A percentile compares a stretch with the other conserved stretches of the same genome.
phyloP scores from a whole-genome alignment of 1,284 basidiomycete genomes.

The Coriolopsis trogii region DNA sequence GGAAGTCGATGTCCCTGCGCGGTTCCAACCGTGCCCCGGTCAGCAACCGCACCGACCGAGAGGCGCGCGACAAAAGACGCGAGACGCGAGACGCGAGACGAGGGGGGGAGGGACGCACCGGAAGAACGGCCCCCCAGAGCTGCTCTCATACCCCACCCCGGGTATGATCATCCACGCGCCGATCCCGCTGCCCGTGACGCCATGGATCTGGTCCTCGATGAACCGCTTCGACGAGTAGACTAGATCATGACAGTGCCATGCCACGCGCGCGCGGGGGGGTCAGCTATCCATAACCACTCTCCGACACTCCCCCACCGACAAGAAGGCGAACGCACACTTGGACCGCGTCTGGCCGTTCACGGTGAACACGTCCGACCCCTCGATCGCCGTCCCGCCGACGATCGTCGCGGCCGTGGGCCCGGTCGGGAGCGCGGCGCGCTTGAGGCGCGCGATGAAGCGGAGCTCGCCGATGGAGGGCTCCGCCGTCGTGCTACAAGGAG shows the following conservation, averaged over 20 bases:
- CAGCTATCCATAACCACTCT: too few species aligned
- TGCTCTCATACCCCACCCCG: constrained; percentile 42
- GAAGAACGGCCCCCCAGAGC: constrained; percentile 50
- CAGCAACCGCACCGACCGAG: too few species aligned
- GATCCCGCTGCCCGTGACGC: constrained; percentile 41
- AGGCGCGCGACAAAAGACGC: too few species aligned
- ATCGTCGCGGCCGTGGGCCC: constrained; percentile 41
- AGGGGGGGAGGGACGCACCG: constrained; percentile 33
- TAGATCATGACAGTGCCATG: too few species aligned
- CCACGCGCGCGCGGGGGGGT: too few species aligned
- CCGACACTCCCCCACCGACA: too few species aligned
- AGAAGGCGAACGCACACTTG: constrained; percentile 39
- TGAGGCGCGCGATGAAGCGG: constrained; percentile 50
- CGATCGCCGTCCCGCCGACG: constrained; percentile 42
- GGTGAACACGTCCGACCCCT: constrained; percentile 48
- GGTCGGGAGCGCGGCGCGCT: constrained; percentile 43
- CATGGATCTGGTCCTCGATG: constrained; percentile 44
- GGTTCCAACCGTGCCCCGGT: too few species aligned
- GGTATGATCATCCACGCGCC: constrained; percentile 45
- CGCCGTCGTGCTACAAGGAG: constrained; percentile 35
- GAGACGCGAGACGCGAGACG: background rate
- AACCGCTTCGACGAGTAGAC: constrained; percentile 28
- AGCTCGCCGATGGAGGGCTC: constrained; percentile 51
- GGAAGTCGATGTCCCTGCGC: constrained; percentile 3
- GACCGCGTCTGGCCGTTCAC: constrained; percentile 50